phyloP scores from a whole-genome alignment of 345 rosid genomes.

The Aurinia saxatilis region DNA sequence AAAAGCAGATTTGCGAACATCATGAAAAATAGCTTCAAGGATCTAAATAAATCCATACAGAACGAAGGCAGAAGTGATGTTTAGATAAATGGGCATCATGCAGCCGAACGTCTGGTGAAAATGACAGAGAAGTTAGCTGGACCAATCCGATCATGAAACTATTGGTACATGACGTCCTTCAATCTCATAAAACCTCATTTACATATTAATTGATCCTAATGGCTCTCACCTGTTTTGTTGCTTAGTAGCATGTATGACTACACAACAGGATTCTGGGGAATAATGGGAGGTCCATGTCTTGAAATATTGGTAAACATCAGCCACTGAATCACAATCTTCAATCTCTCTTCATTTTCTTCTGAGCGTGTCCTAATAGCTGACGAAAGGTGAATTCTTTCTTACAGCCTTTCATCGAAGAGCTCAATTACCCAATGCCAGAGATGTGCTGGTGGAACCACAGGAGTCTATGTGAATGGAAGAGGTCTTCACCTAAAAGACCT shows the following conservation, averaged over 20 bases:
- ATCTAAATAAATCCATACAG: constrained; percentile 57
- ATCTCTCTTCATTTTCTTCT: no score
- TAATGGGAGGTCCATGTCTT: constrained; percentile 67
- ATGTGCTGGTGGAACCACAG: constrained; percentile 73
- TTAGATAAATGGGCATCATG: constrained; percentile 52
- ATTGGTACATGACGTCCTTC: constrained; percentile 44
- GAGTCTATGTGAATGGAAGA: constrained; percentile 77
- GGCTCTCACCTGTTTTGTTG: constrained; percentile 12
- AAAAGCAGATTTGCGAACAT: constrained; percentile 51
- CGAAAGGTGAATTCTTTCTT: background rate
- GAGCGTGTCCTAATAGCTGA: background rate
- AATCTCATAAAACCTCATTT: background rate
- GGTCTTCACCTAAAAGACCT: constrained; percentile 82
- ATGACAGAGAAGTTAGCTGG: constrained; percentile 83
- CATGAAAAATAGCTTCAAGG: constrained; percentile 74
- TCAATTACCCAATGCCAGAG: constrained; percentile 70
- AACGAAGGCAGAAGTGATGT: constrained; percentile 45
- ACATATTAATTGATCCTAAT: background rate
- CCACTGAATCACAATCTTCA: background rate
- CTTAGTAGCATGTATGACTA: constrained; percentile 68
- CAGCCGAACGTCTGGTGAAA: constrained; percentile 57
- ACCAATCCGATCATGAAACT: constrained; percentile 72
- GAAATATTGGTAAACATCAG: constrained; percentile 71
- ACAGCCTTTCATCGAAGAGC: constrained; percentile 89
- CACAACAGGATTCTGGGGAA: constrained; percentile 95